These are phyloP conservation scores for Parachlorella kessleri DNA, from an alignment of 139 green algal species.

Conservation along the genomic window DNA sequence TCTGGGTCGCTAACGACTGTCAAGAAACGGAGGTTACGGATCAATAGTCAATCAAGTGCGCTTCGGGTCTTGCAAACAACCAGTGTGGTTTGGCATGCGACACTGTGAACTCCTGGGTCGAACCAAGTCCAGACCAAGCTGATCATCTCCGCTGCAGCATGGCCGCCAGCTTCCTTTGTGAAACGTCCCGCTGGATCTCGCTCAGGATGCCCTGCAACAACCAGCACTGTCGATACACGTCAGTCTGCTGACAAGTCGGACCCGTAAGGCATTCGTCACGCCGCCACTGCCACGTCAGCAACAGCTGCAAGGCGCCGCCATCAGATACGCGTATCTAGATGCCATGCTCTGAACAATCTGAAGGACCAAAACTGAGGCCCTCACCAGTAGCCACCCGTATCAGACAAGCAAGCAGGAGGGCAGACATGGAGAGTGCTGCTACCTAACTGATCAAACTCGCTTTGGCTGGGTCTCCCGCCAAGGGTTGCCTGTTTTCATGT, in stretches of 20 bases:
- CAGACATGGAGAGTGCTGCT: background rate
- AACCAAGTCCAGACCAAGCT: too few relatives aligned
- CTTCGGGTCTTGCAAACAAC: background rate
- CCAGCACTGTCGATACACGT: too few relatives aligned
- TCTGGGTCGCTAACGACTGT: background rate
- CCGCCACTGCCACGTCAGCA: too few relatives aligned
- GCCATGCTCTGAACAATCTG: background rate
- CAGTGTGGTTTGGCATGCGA: too few relatives aligned
- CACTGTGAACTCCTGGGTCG: background rate
- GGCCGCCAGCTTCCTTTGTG: conserved; percentile 35
- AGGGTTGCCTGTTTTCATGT: too few relatives aligned
- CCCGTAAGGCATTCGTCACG: too few relatives aligned
- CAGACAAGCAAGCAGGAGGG: background rate
- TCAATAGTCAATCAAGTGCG: background rate
- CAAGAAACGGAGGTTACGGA: too few relatives aligned
- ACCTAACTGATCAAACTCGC: background rate
- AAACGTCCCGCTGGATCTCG: conserved; percentile 65
- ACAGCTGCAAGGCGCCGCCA: too few relatives aligned
- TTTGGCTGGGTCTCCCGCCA: too few relatives aligned
- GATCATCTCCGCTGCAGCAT: background rate
- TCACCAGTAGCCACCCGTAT: background rate
- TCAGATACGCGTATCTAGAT: background rate
- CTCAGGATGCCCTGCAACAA: conserved; percentile 66
- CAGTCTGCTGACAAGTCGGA: too few relatives aligned
- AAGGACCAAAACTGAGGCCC: background rate